Evolutionary conservation across 371 early-diverging fungal genomes (phyloP).

Genomic region (Apophysomyces sp.): DNA sequence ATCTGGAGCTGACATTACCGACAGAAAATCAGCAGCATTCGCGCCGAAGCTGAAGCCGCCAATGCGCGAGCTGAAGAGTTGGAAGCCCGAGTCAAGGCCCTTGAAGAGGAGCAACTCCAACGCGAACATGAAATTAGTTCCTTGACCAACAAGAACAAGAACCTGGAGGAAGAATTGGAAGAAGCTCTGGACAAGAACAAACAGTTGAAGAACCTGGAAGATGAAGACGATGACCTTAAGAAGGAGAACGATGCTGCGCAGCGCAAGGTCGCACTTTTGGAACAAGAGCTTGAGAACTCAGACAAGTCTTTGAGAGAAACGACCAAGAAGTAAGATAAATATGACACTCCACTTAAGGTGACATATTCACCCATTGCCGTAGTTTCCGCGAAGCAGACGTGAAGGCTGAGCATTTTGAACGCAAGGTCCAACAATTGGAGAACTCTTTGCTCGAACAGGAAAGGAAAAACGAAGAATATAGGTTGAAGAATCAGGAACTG

Average conservation of each 20-base stretch:
- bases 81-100: conserved; percentile 59
- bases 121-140: conserved; percentile 78
- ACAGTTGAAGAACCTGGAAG: conserved; percentile 57
- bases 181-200: conserved; percentile 60
- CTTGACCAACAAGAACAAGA: conserved; percentile 59
- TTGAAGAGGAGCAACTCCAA: conserved; percentile 51
- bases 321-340: conserved; percentile 58
- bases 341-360: not conserved
- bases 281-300: conserved; percentile 66
- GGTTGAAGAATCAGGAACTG: conserved; percentile 55
- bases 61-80: conserved; percentile 63
- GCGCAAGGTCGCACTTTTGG: conserved; percentile 64
- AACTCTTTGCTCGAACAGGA: conserved; percentile 57
- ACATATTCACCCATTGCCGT: not conserved
- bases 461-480: conserved; percentile 61
- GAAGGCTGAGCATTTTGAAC: conserved; percentile 80
- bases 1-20: not conserved
- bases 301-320: conserved; percentile 69
- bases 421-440: conserved; percentile 76
- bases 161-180: conserved; percentile 69
- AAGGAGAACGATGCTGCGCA: conserved; percentile 65
- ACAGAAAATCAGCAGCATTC: conserved; percentile 68
- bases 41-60: conserved; percentile 74
- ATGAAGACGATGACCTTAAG: conserved; percentile 63
- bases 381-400: conserved; percentile 79